Evolutionary conservation across 1,284 basidiomycete species (phyloP).

Genomic region (Moesziomyces sp.): DNA sequence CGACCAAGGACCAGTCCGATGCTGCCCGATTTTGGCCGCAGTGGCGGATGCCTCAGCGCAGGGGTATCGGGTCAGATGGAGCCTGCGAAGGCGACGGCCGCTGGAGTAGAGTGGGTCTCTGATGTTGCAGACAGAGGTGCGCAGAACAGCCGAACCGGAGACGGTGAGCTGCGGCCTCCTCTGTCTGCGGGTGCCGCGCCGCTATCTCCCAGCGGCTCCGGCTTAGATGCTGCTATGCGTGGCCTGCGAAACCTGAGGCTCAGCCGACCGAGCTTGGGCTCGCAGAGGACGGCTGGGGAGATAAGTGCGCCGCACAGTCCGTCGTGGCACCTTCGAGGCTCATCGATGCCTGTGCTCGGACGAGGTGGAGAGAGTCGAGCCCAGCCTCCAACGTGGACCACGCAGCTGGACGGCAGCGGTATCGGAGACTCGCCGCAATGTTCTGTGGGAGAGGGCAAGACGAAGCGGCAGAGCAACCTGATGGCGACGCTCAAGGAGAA

Average conservation of each 20-base stretch:
- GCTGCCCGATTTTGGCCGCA: not conserved
- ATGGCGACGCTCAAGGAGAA: slow-evolving; percentile 42
- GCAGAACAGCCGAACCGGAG: not conserved
- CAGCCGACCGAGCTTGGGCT: not conserved
- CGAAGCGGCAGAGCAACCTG: slow-evolving; percentile 17
- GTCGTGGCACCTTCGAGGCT: slow-evolving; percentile 17
- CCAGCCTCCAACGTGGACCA: not conserved
- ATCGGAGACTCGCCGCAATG: slow-evolving; percentile 24
- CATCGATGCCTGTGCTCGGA: slow-evolving; percentile 16
- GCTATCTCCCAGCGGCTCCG: not conserved
- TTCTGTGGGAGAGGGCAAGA: not conserved
- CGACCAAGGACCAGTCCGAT: slow-evolving; percentile 1
- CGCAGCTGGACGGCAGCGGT: not conserved
- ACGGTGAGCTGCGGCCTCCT: not conserved
- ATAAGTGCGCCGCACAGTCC: slow-evolving; percentile 23
- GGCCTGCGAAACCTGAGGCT: slow-evolving; percentile 8
- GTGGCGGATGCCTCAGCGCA: not conserved
- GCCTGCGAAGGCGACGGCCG: not conserved
- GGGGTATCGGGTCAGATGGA: not conserved
- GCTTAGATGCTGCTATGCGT: not conserved
- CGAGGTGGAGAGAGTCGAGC: not conserved
- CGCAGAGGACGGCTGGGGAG: not conserved
- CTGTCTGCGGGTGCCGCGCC: not conserved
- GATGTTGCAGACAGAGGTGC: too few species aligned
- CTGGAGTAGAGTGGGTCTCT: not conserved